A percentile compares a stretch with the other conserved stretches of the same genome.
Evolutionary conservation across 2,329 filamentous ascomycete genomes (phyloP).

Genomic region (Ramularia endophylla): DNA sequence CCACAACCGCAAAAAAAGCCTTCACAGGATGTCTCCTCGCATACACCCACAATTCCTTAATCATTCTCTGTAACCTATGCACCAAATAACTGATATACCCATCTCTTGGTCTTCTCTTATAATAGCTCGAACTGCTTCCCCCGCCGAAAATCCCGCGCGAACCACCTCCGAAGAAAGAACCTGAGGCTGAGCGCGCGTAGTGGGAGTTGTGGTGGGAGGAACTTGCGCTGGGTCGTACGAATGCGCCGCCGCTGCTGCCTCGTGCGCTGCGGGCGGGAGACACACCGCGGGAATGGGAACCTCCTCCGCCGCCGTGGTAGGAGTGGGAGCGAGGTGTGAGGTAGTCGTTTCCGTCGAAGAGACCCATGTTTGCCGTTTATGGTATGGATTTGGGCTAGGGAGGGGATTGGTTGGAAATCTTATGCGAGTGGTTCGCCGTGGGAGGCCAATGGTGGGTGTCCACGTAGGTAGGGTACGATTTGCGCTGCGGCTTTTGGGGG

Average conservation of each 20-base stretch:
- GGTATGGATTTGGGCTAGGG: background rate
- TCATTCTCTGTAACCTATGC: slow-evolving; percentile 68
- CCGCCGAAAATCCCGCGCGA: slow-evolving; percentile 26
- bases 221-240: slow-evolving; percentile 18
- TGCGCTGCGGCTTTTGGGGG: too few species aligned
- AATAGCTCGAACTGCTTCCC: slow-evolving; percentile 61
- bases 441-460: too few species aligned
- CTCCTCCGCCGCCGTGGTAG: slow-evolving; percentile 6
- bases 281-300: slow-evolving; percentile 13
- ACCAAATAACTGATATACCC: slow-evolving; percentile 71
- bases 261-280: slow-evolving; percentile 18
- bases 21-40: slow-evolving; percentile 79
- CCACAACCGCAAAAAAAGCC: slow-evolving; percentile 79
- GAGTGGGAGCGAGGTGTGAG: slow-evolving; percentile 9
- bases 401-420: too few species aligned
- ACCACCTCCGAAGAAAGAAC: slow-evolving; percentile 18
- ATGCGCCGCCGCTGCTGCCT: slow-evolving; percentile 21
- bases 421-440: too few species aligned
- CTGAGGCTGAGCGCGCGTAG: slow-evolving; percentile 13
- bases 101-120: slow-evolving; percentile 68
- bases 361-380: slow-evolving; percentile 20
- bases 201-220: slow-evolving; percentile 8
- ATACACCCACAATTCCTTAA: slow-evolving; percentile 76
- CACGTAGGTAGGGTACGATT: too few species aligned
- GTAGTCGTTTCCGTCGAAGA: slow-evolving; percentile 26